These are phyloP conservation scores for Lophium mytilinum DNA, from an alignment of 495 filamentous ascomycete species.

Conservation along the genomic window DNA sequence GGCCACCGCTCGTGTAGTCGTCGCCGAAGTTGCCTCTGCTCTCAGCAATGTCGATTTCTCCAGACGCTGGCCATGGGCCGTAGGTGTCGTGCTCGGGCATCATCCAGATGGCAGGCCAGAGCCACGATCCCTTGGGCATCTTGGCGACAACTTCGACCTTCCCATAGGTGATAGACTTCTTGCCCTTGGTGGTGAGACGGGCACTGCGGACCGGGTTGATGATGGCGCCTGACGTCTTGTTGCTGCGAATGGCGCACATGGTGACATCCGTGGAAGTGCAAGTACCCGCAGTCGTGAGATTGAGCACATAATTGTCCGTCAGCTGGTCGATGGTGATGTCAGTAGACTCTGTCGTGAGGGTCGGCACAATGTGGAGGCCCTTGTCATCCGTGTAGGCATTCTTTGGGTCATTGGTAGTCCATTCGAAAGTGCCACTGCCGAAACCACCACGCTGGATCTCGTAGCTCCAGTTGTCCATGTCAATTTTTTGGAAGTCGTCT, in stretches of 20 bases:
- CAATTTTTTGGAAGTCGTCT: slow-evolving; percentile 36
- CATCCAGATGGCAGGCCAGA: slow-evolving; percentile 43
- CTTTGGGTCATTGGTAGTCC: slow-evolving; percentile 37
- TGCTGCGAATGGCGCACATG: slow-evolving; percentile 29
- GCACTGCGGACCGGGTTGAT: slow-evolving; percentile 38
- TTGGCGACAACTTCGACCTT: slow-evolving; percentile 40
- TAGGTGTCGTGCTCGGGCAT: slow-evolving; percentile 26
- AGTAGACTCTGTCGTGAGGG: slow-evolving; percentile 35
- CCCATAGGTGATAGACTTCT: slow-evolving; percentile 36
- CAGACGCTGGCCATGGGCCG: slow-evolving; percentile 23
- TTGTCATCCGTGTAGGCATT: slow-evolving; percentile 37
- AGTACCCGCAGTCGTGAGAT: slow-evolving; percentile 32
- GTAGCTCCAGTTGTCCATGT: slow-evolving; percentile 32
- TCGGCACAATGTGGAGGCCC: slow-evolving; percentile 42
- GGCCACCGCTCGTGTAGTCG: slow-evolving; percentile 18
- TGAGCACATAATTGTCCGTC: slow-evolving; percentile 28
- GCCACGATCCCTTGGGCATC: slow-evolving; percentile 38
- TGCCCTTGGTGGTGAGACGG: slow-evolving; percentile 35
- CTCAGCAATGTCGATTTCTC: slow-evolving; percentile 30
- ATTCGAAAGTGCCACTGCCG: slow-evolving; percentile 39
- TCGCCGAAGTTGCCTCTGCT: slow-evolving; percentile 23
- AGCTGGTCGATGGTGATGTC: slow-evolving; percentile 31
- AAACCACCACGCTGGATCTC: slow-evolving; percentile 38
- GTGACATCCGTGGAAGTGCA: slow-evolving; percentile 30
- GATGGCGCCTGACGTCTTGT: slow-evolving; percentile 33